These are phyloP conservation scores for Leptomonas pyrrhocoris DNA, from an alignment of 208 protist genomes.

Conservation along the genomic window DNA sequence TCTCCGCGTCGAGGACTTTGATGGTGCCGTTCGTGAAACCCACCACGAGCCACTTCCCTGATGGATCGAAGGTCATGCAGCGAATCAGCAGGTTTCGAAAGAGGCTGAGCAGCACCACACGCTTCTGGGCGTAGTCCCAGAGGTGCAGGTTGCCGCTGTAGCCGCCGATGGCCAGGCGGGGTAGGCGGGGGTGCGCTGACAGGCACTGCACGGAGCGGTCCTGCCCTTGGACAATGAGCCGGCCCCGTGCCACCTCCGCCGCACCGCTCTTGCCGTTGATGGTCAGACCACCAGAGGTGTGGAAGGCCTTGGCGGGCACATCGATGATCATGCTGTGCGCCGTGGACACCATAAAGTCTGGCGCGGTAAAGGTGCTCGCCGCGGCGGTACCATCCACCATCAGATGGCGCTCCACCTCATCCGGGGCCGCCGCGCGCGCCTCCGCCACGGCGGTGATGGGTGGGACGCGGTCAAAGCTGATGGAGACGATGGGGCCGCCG, in stretches of 20 bases:
- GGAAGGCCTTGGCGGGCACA: conserved; percentile 80
- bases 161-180: conserved; percentile 85
- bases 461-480: conserved; percentile 85
- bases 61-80: conserved; percentile 89
- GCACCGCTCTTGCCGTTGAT: conserved; percentile 17
- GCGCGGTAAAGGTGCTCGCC: conserved; percentile 62
- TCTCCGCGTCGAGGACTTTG: conserved; percentile 90
- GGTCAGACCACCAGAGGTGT: conserved; percentile 39
- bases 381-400: conserved; percentile 50
- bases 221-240: conserved; percentile 90
- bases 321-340: conserved; percentile 90
- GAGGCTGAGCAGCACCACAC: conserved; percentile 76
- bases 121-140: conserved; percentile 88
- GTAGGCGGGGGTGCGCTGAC: conserved; percentile 80
- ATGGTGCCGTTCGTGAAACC: conserved; percentile 93
- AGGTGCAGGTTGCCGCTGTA: conserved; percentile 89
- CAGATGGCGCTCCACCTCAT: conserved; percentile 44
- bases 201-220: conserved; percentile 86
- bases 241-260: conserved; percentile 59
- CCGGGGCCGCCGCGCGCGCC: conserved; percentile 31
- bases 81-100: conserved; percentile 85
- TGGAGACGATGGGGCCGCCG: conserved; percentile 90
- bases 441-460: conserved; percentile 33
- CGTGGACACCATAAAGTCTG: conserved; percentile 94
- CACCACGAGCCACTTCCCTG: conserved; percentile 78